Evolutionary conservation across 768 basidiomycete genomes (phyloP), one percentile per base, ranked within the genome.

Genomic region (Pleurotus giganteus): DNA sequence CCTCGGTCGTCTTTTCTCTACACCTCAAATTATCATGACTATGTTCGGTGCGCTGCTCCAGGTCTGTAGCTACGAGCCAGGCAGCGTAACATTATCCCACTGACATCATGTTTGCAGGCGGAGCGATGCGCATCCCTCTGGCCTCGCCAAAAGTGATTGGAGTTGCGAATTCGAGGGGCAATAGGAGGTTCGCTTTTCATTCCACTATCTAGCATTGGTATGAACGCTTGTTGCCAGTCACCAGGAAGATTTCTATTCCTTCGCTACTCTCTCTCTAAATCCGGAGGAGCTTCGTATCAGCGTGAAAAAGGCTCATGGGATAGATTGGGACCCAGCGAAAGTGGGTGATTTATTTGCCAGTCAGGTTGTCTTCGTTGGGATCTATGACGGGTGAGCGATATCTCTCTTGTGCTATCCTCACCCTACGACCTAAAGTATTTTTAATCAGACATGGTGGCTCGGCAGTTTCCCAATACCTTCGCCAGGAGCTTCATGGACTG

Each of bases 161-260:
- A 11, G 76, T 87, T 29, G 83, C 84, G 4, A 85, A 79, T 55
- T 88, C 88, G 19, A 79, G 92, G 41, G 91, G 91, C 37, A 86
- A 85, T 62, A 76, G 91, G 69, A 78, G 79, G 91, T 88, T 65
- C 27, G 61, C 58, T 45, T 29, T 15, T 44, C 24, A 27, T 44
- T 46, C 41, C 23, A 27, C 44, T 32, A 39, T 54, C 27, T 19
- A 41, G 21, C n/a, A 31, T 34, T 9, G 21, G 26, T 32, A 19
- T 42, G 19, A 50, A 32, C 53, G 39, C 49, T 57, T 54, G 52
- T 54, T 49, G 47, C 11, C 62, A 95, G 93, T 58, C 85, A 95
- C 58, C 94, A 96, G 68, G 94, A 96, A 71, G 94, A 97, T 63
- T 91, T 89, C 58, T 82, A 89, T 64, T 76, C 86, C 12, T 89